Percentiles rank a stretch among this genome's conserved stretches.
Conservation (phyloP, 2,329 filamentous ascomycete genomes). For the Tolypocladium paradoxum region DNA sequence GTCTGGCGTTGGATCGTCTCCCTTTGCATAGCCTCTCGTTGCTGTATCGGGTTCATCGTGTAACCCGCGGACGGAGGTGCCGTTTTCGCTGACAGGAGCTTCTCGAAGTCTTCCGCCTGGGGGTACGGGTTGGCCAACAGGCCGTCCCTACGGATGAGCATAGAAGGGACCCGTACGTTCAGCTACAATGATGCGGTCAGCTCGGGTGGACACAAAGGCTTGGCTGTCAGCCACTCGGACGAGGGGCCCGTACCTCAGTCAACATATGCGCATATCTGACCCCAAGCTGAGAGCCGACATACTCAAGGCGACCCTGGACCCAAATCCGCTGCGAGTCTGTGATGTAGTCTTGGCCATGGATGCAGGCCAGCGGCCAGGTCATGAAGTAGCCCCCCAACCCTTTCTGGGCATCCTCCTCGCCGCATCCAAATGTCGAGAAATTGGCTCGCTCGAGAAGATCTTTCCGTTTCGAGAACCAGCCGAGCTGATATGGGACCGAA, state of each 20-base stretch:
- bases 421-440: constrained; percentile 36
- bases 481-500: constrained; percentile 50
- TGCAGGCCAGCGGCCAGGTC: constrained; percentile 46
- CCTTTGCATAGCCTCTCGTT: constrained; percentile 36
- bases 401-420: constrained; percentile 38
- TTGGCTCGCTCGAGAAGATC: constrained; percentile 28
- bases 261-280: constrained; percentile 48
- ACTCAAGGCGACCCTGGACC: constrained; percentile 40
- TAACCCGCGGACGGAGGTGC: constrained; percentile 24
- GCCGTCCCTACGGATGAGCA: constrained; percentile 47
- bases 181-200: constrained; percentile 28
- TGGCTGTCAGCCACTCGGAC: background rate
- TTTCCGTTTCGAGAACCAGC: constrained; percentile 41
- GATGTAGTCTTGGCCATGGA: constrained; percentile 45
- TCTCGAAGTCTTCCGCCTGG: constrained; percentile 31
- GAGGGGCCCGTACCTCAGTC: constrained; percentile 29
- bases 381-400: constrained; percentile 48
- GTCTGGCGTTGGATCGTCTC: constrained; percentile 32
- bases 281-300: constrained; percentile 44
- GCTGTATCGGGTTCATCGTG: constrained; percentile 32
- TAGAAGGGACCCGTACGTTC: constrained; percentile 48
- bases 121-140: constrained; percentile 34
- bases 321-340: constrained; percentile 48
- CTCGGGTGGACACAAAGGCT: background rate
- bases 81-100: constrained; percentile 29